Evolutionary conservation across 1,284 basidiomycete species (phyloP).

Genomic region (Cutaneotrichosporon cyanovorans): DNA sequence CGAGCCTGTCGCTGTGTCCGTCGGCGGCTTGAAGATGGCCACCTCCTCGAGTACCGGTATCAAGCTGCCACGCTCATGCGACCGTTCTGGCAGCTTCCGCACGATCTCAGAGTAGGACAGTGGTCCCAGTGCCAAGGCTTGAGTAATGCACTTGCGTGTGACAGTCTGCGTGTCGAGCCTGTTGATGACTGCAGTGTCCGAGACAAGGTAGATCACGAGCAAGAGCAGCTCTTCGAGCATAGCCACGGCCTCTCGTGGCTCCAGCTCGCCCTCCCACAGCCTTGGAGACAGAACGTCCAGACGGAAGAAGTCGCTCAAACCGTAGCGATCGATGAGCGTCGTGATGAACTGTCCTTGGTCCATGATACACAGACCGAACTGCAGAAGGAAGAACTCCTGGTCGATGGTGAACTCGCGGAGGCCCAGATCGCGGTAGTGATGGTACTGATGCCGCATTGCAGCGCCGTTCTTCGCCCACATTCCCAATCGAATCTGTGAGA

Average conservation of each 20-base stretch:
- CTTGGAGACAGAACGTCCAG: slow-evolving; percentile 43
- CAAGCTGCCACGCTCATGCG: slow-evolving; percentile 77
- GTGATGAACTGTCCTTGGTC: slow-evolving; percentile 75
- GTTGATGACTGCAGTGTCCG: slow-evolving; percentile 70
- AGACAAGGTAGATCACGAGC: slow-evolving; percentile 77
- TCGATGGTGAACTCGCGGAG: slow-evolving; percentile 94
- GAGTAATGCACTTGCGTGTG: slow-evolving; percentile 79
- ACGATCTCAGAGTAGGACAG: slow-evolving; percentile 87
- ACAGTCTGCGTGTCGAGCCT: slow-evolving; percentile 60
- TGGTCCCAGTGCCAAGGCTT: slow-evolving; percentile 79
- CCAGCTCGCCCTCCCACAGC: slow-evolving; percentile 27
- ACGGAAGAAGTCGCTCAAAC: slow-evolving; percentile 69
- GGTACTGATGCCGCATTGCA: slow-evolving; percentile 86
- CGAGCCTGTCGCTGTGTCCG: slow-evolving; percentile 63
- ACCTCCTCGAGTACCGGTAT: slow-evolving; percentile 73
- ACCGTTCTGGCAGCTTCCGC: slow-evolving; percentile 82
- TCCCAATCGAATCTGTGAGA: slow-evolving; percentile 89
- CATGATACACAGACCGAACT: slow-evolving; percentile 70
- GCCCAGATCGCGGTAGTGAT: slow-evolving; percentile 94
- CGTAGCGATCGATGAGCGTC: slow-evolving; percentile 83
- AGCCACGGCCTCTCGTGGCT: slow-evolving; percentile 52
- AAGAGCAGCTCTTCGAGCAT: slow-evolving; percentile 92
- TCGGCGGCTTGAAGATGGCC: slow-evolving; percentile 71
- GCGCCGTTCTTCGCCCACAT: slow-evolving; percentile 98
- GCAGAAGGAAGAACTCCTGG: slow-evolving; percentile 89